These are phyloP conservation scores for Cordyceps tenuipes DNA, from an alignment of 2,329 filamentous ascomycete genomes.

Conservation along the genomic window DNA sequence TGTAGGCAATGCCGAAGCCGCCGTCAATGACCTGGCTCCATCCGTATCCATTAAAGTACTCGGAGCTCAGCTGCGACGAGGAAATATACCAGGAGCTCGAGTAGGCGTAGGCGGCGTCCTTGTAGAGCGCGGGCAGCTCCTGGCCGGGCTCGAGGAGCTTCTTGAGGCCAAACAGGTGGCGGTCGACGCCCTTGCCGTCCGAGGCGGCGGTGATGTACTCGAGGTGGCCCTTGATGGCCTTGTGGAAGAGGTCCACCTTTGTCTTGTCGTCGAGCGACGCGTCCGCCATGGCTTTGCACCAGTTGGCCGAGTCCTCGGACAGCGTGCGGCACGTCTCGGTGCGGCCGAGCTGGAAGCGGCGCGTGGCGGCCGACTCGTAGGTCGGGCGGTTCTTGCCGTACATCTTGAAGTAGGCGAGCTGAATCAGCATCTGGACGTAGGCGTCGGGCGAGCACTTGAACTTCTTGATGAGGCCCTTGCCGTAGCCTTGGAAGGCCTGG, in stretches of 20 bases:
- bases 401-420: conserved; percentile 98
- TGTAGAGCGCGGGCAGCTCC: conserved; percentile 72
- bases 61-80: conserved; percentile 81
- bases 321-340: conserved; percentile 94
- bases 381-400: conserved; percentile 96
- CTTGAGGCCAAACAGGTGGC: conserved; percentile 96
- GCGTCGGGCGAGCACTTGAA: conserved; percentile 98
- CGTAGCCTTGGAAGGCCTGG: conserved; percentile 94
- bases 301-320: conserved; percentile 83
- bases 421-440: conserved; percentile 97
- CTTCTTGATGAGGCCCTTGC: conserved; percentile 98
- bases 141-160: conserved; percentile 76
- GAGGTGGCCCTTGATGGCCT: conserved; percentile 71
- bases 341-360: conserved; percentile 90
- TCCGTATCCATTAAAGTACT: conserved; percentile 98
- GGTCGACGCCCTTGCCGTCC: conserved; percentile 88
- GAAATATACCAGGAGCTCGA: conserved; percentile 84
- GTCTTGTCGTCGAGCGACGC: conserved; percentile 52
- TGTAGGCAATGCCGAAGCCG: conserved; percentile 96
- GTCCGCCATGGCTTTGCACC: conserved; percentile 81
- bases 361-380: conserved; percentile 91
- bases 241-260: conserved; percentile 68
- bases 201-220: conserved; percentile 86
- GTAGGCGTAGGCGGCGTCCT: conserved; percentile 80
- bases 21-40: conserved; percentile 97